phyloP scores from a whole-genome alignment of 2,329 filamentous ascomycete species.

The Pseudogymnoascus sp. region DNA sequence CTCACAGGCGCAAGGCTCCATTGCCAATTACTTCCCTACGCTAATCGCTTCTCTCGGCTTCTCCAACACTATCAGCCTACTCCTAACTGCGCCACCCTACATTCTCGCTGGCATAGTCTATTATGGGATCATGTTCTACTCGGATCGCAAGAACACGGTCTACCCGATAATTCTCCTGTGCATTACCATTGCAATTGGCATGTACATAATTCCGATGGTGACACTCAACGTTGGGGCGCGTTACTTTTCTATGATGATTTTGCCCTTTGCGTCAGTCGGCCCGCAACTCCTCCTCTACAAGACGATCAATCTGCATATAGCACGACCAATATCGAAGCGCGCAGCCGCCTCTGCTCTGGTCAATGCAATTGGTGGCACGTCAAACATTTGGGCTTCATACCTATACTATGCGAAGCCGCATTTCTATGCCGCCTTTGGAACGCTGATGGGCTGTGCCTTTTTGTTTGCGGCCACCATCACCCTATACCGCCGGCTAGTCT shows the following conservation, averaged over 20 bases:
- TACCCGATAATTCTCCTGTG: slow-evolving; percentile 31
- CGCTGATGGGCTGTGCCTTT: slow-evolving; percentile 30
- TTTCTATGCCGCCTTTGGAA: slow-evolving; percentile 35
- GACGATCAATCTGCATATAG: slow-evolving; percentile 35
- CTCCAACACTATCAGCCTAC: slow-evolving; percentile 33
- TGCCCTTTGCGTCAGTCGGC: slow-evolving; percentile 34
- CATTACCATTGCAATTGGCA: slow-evolving; percentile 29
- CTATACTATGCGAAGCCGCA: slow-evolving; percentile 32
- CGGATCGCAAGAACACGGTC: slow-evolving; percentile 31
- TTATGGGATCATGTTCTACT: slow-evolving; percentile 30
- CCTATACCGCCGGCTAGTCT: slow-evolving; percentile 31
- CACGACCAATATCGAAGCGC: slow-evolving; percentile 35
- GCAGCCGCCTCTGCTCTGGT: slow-evolving; percentile 35
- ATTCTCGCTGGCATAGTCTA: slow-evolving; percentile 33
- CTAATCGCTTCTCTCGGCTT: slow-evolving; percentile 30
- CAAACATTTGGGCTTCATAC: slow-evolving; percentile 32
- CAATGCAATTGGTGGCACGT: slow-evolving; percentile 31
- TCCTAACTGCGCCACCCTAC: slow-evolving; percentile 41
- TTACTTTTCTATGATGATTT: slow-evolving; percentile 37
- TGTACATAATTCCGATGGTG: slow-evolving; percentile 33
- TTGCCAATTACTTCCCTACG: slow-evolving; percentile 32
- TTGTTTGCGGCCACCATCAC: slow-evolving; percentile 31
- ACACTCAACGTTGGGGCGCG: slow-evolving; percentile 33
- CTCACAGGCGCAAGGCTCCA: slow-evolving; percentile 32
- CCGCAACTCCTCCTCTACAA: slow-evolving; percentile 36